Percentiles rank a stretch among this genome's conserved stretches.
Conservation (phyloP, 1,284 basidiomycete genomes). For the Ustilago nuda region DNA sequence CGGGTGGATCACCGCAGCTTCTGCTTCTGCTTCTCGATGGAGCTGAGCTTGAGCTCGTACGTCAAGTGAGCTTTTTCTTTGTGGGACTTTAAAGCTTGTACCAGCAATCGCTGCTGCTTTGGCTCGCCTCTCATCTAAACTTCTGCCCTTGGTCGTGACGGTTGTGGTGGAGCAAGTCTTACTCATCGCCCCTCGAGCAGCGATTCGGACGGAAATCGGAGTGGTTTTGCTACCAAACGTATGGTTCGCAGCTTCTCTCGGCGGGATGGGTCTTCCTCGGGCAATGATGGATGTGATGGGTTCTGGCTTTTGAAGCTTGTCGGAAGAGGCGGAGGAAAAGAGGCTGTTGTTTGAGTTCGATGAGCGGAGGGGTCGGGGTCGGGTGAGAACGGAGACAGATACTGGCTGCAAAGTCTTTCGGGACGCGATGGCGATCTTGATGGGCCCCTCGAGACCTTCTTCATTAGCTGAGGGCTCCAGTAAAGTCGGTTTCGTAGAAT, state of each 20-base stretch:
- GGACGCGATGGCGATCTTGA: constrained; percentile 9
- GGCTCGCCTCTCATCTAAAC: neutral
- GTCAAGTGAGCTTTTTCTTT: constrained; percentile 35
- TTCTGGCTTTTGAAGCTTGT: constrained; percentile 5
- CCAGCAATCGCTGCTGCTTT: neutral
- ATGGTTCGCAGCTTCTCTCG: neutral
- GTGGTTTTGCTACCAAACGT: constrained; percentile 15
- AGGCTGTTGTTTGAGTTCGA: constrained; percentile 14
- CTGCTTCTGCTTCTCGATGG: neutral
- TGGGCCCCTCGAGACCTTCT: constrained; percentile 4
- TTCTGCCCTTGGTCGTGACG: neutral
- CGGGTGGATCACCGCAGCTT: constrained; percentile 1
- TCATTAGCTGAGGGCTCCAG: neutral
- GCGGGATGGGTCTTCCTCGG: constrained; percentile 17
- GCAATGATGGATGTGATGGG: constrained; percentile 6
- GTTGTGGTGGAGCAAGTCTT: constrained; percentile 22
- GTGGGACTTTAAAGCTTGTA: constrained; percentile 18
- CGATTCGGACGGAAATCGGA: neutral
- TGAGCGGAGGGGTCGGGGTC: constrained; percentile 20
- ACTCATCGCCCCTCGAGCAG: neutral
- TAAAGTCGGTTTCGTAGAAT: neutral
- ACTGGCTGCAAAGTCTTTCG: constrained; percentile 9
- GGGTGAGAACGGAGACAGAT: constrained; percentile 14
- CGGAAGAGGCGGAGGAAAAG: constrained; percentile 13
- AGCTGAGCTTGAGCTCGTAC: constrained; percentile 16